Conservation (phyloP, 345 rosid genomes). For the Cardiospermum halicacabum region DNA sequence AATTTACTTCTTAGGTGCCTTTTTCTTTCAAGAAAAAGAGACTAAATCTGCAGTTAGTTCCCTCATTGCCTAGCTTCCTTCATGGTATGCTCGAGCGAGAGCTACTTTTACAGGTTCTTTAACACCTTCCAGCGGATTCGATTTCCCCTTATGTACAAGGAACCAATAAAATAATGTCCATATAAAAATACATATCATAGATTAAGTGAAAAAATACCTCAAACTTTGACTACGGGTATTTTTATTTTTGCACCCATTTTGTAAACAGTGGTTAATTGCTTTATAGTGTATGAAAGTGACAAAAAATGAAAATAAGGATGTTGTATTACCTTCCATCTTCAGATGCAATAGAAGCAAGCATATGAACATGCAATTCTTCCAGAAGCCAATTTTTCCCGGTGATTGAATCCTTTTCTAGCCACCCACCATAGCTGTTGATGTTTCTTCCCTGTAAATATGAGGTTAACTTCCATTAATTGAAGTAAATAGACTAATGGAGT, state of each 20-base stretch:
- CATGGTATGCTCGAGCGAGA: conserved; percentile 79
- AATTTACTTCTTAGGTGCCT: conserved; percentile 72
- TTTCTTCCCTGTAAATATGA: conserved; percentile 70
- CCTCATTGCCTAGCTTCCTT: conserved; percentile 58
- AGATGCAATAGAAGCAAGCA: conserved; percentile 88
- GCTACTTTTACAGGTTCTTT: conserved; percentile 80
- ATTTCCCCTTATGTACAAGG: conserved; percentile 51
- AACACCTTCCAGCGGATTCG: conserved; percentile 84
- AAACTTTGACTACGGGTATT: conserved; percentile 51
- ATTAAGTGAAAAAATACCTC: conserved; percentile 39
- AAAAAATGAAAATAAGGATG: not conserved
- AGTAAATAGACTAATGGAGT: not conserved
- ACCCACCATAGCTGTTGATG: conserved; percentile 92
- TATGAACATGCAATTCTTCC: conserved; percentile 88
- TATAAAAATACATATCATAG: not conserved
- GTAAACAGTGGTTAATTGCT: not conserved
- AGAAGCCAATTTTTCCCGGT: conserved; percentile 83
- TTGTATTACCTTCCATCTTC: conserved; percentile 64
- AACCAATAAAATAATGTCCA: conserved; percentile 3
- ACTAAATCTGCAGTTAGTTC: conserved; percentile 89
- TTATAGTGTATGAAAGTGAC: too few species aligned
- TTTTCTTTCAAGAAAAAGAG: conserved; percentile 72
- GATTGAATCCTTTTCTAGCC: conserved; percentile 95
- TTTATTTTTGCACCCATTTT: not conserved
- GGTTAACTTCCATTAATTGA: not conserved